A percentile compares a stretch with the other conserved stretches of the same genome.
Conservation (phyloP, 2,329 filamentous ascomycete species). For the Scortechinia acanthostroma region DNA sequence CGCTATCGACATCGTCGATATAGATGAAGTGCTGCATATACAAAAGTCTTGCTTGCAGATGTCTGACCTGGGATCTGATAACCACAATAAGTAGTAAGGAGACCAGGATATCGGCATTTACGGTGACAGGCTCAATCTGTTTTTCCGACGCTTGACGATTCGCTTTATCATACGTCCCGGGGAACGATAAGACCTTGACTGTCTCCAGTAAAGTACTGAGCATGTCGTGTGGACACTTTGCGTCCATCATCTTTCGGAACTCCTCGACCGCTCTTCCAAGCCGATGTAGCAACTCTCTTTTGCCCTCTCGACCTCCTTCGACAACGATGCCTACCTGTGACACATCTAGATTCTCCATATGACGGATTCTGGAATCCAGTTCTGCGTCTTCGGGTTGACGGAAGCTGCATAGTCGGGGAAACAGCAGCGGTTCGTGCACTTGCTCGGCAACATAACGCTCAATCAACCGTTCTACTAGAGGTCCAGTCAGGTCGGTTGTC, state of each 20-base stretch:
- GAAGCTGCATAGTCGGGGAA: slow-evolving; percentile 72
- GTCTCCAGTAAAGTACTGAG: slow-evolving; percentile 72
- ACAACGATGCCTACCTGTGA: slow-evolving; percentile 87
- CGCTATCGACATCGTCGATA: slow-evolving; percentile 70
- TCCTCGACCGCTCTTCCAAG: slow-evolving; percentile 76
- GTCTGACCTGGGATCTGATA: slow-evolving; percentile 62
- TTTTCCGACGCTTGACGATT: slow-evolving; percentile 22
- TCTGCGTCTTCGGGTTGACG: slow-evolving; percentile 78
- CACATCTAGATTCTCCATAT: slow-evolving; percentile 90
- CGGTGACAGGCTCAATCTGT: slow-evolving; percentile 44
- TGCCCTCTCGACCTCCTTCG: slow-evolving; percentile 70
- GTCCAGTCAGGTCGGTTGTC: slow-evolving; percentile 87
- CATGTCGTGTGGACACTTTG: slow-evolving; percentile 83
- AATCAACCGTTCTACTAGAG: slow-evolving; percentile 85
- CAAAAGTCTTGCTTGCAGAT: slow-evolving; percentile 60
- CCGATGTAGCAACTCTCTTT: slow-evolving; percentile 72
- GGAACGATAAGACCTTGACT: slow-evolving; percentile 71
- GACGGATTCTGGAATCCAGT: slow-evolving; percentile 79
- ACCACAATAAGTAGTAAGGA: slow-evolving; percentile 66
- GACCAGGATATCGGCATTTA: slow-evolving; percentile 66
- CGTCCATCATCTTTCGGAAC: slow-evolving; percentile 76
- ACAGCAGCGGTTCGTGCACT: slow-evolving; percentile 76
- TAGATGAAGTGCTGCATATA: slow-evolving; percentile 77
- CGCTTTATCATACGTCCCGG: slow-evolving; percentile 20
- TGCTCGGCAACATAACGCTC: slow-evolving; percentile 92